A percentile compares a stretch with the other conserved stretches of the same genome.
Conservation (phyloP, 1,139 yeast species). For the Yamadazyma jaroonii region DNA sequence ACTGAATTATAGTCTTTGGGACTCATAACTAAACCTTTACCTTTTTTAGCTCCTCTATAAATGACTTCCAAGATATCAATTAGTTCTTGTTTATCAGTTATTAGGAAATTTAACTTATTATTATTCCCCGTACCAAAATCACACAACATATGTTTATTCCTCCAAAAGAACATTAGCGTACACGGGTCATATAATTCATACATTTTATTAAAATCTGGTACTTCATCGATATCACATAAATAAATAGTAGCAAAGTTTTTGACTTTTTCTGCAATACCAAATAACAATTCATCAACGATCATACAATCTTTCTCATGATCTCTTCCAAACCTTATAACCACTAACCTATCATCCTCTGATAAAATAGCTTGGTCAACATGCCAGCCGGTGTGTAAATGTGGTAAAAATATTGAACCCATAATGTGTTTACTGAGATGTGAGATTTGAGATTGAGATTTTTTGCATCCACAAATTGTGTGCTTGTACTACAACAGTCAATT, state of each 20-base stretch:
- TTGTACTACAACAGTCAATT: neutral
- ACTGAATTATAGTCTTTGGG: slow-evolving; percentile 60
- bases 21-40: slow-evolving; percentile 86
- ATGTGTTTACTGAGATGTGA: slow-evolving; percentile 3
- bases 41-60: slow-evolving; percentile 88
- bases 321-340: slow-evolving; percentile 83
- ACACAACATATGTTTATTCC: slow-evolving; percentile 97
- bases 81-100: slow-evolving; percentile 82
- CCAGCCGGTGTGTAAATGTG: slow-evolving; percentile 85
- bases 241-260: slow-evolving; percentile 86
- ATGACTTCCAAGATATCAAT: slow-evolving; percentile 89
- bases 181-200: slow-evolving; percentile 90
- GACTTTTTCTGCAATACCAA: slow-evolving; percentile 76
- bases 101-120: slow-evolving; percentile 79
- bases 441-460: slow-evolving; percentile 7
- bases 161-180: slow-evolving; percentile 88
- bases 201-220: slow-evolving; percentile 89
- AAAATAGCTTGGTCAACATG: slow-evolving; percentile 96
- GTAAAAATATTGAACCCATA: slow-evolving; percentile 87
- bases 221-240: slow-evolving; percentile 83
- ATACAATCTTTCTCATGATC: slow-evolving; percentile 77
- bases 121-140: slow-evolving; percentile 98
- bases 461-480: slow-evolving; percentile 11
- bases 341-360: slow-evolving; percentile 81
- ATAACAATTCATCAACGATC: slow-evolving; percentile 86